Conservation (phyloP, 257 asterid species). For the Ligustrum vulgare region DNA sequence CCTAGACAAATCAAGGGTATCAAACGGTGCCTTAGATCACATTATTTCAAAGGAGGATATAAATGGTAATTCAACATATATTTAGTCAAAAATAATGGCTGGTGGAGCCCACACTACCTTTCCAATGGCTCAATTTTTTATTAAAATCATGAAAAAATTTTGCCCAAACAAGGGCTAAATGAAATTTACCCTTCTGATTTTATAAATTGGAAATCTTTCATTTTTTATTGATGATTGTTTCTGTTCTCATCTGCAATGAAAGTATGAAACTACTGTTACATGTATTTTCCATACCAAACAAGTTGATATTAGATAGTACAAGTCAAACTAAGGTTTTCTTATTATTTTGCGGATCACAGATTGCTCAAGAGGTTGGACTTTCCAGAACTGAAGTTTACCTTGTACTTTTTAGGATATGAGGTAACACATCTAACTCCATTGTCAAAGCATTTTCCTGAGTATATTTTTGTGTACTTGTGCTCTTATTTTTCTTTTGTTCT, state of each 20-base stretch:
- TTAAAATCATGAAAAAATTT: no score
- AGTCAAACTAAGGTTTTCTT: not conserved
- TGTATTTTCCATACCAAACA: not conserved
- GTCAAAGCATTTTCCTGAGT: conserved; percentile 1
- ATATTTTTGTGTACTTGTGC: conserved; percentile 9
- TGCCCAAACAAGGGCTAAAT: no score
- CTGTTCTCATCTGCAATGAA: conserved; percentile 1
- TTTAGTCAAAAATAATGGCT: no score
- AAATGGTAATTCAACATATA: no score
- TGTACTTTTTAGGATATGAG: conserved; percentile 89
- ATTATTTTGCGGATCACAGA: conserved; percentile 36
- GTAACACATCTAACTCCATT: conserved; percentile 31
- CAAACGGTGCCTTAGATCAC: no score
- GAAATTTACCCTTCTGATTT: conserved; percentile 2
- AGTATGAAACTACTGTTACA: not conserved
- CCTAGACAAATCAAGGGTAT: no score
- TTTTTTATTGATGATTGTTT: not conserved
- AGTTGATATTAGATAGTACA: conserved; percentile 6
- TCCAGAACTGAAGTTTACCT: conserved; percentile 70
- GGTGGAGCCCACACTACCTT: no score
- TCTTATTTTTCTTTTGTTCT: not conserved
- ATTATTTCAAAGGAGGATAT: no score
- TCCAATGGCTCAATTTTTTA: no score
- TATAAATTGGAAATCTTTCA: conserved; percentile 4
- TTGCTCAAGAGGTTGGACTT: conserved; percentile 93